Evolutionary conservation across 192 early-diverging fungal species (phyloP).

Genomic region (Rhizoclosmatium sp.): DNA sequence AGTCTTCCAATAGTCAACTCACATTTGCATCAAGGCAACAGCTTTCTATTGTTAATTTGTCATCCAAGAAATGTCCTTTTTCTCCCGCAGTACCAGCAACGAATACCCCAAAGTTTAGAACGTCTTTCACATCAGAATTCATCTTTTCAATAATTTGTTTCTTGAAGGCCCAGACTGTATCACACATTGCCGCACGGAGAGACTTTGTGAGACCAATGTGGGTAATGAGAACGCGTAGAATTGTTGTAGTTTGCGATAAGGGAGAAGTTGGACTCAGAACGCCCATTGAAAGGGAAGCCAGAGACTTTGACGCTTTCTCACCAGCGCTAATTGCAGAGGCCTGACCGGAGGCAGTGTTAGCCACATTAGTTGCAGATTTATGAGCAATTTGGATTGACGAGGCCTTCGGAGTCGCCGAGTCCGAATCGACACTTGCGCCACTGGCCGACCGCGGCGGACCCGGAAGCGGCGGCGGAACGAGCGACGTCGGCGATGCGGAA

Average conservation of each 20-base stretch:
- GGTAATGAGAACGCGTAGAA: slow-evolving; percentile 56
- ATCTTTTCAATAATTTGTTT: slow-evolving; percentile 60
- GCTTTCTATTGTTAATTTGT: slow-evolving; percentile 42
- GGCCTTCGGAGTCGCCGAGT: neutral
- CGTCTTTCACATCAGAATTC: slow-evolving; percentile 53
- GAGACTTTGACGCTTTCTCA: neutral
- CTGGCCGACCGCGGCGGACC: neutral
- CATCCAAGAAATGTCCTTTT: slow-evolving; percentile 58
- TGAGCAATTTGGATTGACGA: neutral
- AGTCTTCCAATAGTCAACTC: slow-evolving; percentile 25
- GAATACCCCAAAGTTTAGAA: slow-evolving; percentile 58
- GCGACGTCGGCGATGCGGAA: neutral
- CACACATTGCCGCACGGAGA: slow-evolving; percentile 39
- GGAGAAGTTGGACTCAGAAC: slow-evolving; percentile 2
- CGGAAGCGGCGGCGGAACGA: slow-evolving; percentile 1
- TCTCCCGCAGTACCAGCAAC: slow-evolving; percentile 41
- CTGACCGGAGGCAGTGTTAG: neutral
- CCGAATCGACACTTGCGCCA: neutral
- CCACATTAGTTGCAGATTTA: neutral
- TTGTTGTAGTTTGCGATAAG: slow-evolving; percentile 30
- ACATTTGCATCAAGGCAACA: slow-evolving; percentile 55
- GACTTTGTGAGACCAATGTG: slow-evolving; percentile 53
- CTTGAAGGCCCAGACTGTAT: slow-evolving; percentile 58
- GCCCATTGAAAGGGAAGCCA: neutral
- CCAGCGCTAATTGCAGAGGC: neutral